These are phyloP conservation scores for Guyanaporus albipodus DNA, from an alignment of 768 basidiomycete species.

Conservation along the genomic window DNA sequence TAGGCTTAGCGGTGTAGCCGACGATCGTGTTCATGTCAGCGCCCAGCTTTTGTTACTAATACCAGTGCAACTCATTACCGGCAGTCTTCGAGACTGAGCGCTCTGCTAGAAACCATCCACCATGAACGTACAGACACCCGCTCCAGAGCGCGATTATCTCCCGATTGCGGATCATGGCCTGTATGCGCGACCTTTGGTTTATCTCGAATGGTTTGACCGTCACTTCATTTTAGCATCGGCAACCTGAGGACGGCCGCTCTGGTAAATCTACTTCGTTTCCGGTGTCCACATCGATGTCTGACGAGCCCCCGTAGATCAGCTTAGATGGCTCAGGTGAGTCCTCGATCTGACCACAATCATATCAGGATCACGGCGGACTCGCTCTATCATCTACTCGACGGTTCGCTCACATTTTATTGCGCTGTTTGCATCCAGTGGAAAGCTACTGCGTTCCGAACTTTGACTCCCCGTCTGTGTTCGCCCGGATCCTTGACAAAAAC, in stretches of 20 bases:
- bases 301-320: slow-evolving; percentile 45
- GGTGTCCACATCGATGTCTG: slow-evolving; percentile 1
- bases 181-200: slow-evolving; percentile 38
- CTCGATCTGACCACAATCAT: slow-evolving; percentile 2
- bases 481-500: slow-evolving; percentile 82
- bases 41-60: too few relatives aligned
- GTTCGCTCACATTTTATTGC: slow-evolving; percentile 6
- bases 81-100: background rate
- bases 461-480: slow-evolving; percentile 90
- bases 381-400: background rate
- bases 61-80: background rate
- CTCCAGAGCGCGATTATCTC: slow-evolving; percentile 59
- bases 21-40: too few relatives aligned
- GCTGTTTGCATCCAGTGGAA: slow-evolving; percentile 52
- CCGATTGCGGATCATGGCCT: slow-evolving; percentile 78
- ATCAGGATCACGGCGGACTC: background rate
- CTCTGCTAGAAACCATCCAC: background rate
- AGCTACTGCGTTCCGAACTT: slow-evolving; percentile 92
- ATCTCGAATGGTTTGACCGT: slow-evolving; percentile 9
- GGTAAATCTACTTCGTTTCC: slow-evolving; percentile 31
- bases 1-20: too few relatives aligned
- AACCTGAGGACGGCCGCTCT: slow-evolving; percentile 82
- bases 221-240: slow-evolving; percentile 54
- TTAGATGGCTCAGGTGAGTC: slow-evolving; percentile 73
- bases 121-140: slow-evolving; percentile 52